A percentile compares a stretch with the other conserved stretches of the same genome.
These are phyloP conservation scores for Coemansia sp. DNA, from an alignment of 192 early-diverging fungal species.

Conservation along the genomic window DNA sequence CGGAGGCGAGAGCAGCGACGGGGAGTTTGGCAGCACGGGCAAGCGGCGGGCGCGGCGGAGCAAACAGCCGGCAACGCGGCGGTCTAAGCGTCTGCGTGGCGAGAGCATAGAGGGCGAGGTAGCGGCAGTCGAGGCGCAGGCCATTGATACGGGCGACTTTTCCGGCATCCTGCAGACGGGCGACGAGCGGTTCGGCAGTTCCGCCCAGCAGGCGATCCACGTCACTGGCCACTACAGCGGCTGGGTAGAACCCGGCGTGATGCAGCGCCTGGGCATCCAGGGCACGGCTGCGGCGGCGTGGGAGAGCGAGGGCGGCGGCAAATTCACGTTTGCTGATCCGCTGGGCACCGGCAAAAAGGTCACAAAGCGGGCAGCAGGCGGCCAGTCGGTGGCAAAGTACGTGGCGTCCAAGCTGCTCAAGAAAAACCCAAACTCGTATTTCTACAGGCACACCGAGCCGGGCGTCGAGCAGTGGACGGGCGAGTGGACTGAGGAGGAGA, in stretches of 20 bases:
- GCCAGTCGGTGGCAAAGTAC: constrained; percentile 48
- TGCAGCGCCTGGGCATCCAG: constrained; percentile 60
- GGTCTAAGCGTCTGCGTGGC: constrained; percentile 43
- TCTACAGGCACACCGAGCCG: constrained; percentile 75
- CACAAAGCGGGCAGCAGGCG: constrained; percentile 20
- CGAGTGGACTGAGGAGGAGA: constrained; percentile 70
- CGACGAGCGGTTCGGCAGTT: constrained; percentile 57
- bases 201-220: constrained; percentile 53
- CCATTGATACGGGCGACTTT: constrained; percentile 38
- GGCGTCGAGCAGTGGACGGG: constrained; percentile 72
- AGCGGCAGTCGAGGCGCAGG: constrained; percentile 23
- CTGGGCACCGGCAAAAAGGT: constrained; percentile 53
- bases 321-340: constrained; percentile 66
- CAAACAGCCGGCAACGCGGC: constrained; percentile 15
- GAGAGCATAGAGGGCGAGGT: constrained; percentile 30
- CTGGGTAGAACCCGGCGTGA: constrained; percentile 60
- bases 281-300: constrained; percentile 61
- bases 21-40: constrained; percentile 19
- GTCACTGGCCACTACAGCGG: constrained; percentile 64
- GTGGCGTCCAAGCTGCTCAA: constrained; percentile 64
- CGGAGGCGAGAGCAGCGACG: constrained; percentile 7
- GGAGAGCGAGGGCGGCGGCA: constrained; percentile 74
- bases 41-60: too few relatives aligned
- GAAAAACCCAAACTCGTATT: constrained; percentile 76
- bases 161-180: constrained; percentile 41